phyloP scores from a whole-genome alignment of 2,329 filamentous ascomycete species.

The Paraphaeosphaeria minitans region DNA sequence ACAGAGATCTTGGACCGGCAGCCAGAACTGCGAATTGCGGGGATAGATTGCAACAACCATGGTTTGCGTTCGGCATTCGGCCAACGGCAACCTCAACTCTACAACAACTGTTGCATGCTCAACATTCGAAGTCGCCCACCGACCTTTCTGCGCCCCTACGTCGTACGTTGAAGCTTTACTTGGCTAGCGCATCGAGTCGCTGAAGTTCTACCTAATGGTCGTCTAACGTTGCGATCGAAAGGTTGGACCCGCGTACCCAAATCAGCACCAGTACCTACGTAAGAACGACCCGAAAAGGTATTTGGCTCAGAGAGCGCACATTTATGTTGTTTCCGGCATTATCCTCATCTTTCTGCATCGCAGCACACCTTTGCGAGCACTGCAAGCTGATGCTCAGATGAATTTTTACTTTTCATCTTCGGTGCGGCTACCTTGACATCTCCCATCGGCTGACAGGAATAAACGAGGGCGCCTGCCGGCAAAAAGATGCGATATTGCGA shows the following conservation, averaged over 20 bases:
- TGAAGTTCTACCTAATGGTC: no score
- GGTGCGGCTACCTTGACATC: background rate
- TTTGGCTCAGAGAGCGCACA: background rate
- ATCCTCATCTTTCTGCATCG: background rate
- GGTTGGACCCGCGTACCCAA: no score
- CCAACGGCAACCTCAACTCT: slow-evolving; percentile 3
- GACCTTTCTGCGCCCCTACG: background rate
- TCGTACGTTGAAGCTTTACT: no score
- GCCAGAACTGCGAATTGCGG: slow-evolving; percentile 14
- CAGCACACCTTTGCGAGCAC: no score
- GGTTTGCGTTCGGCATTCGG: slow-evolving; percentile 13
- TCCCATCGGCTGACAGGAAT: slow-evolving; percentile 17
- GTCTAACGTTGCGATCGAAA: no score
- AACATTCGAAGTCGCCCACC: background rate
- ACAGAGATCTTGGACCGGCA: slow-evolving; percentile 24
- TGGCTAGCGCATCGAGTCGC: no score
- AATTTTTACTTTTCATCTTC: slow-evolving; percentile 14
- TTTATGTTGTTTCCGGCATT: background rate
- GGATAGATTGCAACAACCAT: slow-evolving; percentile 12
- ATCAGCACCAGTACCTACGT: no score
- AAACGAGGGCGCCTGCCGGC: slow-evolving; percentile 31
- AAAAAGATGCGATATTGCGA: slow-evolving; percentile 25
- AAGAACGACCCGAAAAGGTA: no score
- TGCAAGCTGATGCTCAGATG: slow-evolving; percentile 4
- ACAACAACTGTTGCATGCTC: background rate